These are phyloP conservation scores for Candida wancherniae DNA, from an alignment of 805 yeast species.

Conservation along the genomic window DNA sequence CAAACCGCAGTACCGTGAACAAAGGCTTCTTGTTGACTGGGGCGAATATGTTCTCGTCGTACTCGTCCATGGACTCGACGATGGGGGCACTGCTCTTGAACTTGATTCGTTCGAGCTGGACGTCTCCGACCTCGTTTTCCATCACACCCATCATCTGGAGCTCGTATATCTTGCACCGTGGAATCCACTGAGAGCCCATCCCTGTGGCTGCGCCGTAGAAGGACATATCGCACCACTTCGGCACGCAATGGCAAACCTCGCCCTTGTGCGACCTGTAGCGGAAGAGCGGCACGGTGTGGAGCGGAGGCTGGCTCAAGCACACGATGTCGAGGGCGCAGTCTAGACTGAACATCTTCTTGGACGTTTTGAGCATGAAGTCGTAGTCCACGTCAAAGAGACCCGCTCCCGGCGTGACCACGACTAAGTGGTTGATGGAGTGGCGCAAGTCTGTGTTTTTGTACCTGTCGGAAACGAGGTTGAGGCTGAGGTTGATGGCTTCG, in stretches of 20 bases:
- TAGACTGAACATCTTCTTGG: slow-evolving; percentile 65
- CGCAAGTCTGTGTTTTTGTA: slow-evolving; percentile 81
- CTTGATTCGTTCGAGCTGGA: slow-evolving; percentile 58
- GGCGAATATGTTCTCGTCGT: slow-evolving; percentile 57
- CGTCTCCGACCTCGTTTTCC: slow-evolving; percentile 78
- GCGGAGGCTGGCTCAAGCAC: slow-evolving; percentile 84
- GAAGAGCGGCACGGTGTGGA: slow-evolving; percentile 88
- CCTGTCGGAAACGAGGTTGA: slow-evolving; percentile 70
- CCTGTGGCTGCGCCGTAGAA: slow-evolving; percentile 67
- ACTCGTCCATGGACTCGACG: slow-evolving; percentile 58
- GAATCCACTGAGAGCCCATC: slow-evolving; percentile 66
- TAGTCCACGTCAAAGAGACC: slow-evolving; percentile 92
- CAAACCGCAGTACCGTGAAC: slow-evolving; percentile 2
- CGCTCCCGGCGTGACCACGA: slow-evolving; percentile 85
- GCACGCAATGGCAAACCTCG: slow-evolving; percentile 67
- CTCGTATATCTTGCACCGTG: slow-evolving; percentile 90
- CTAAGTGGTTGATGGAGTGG: slow-evolving; percentile 86
- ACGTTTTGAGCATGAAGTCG: slow-evolving; percentile 66
- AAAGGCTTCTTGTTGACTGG: slow-evolving; percentile 16
- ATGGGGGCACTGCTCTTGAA: slow-evolving; percentile 35
- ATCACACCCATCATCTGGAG: slow-evolving; percentile 97
- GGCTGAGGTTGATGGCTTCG: slow-evolving; percentile 82
- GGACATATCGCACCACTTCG: slow-evolving; percentile 93
- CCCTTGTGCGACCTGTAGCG: slow-evolving; percentile 53
- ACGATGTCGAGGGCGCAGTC: slow-evolving; percentile 88